phyloP scores from a whole-genome alignment of 1,139 yeast species.

The Candida freyschussii region DNA sequence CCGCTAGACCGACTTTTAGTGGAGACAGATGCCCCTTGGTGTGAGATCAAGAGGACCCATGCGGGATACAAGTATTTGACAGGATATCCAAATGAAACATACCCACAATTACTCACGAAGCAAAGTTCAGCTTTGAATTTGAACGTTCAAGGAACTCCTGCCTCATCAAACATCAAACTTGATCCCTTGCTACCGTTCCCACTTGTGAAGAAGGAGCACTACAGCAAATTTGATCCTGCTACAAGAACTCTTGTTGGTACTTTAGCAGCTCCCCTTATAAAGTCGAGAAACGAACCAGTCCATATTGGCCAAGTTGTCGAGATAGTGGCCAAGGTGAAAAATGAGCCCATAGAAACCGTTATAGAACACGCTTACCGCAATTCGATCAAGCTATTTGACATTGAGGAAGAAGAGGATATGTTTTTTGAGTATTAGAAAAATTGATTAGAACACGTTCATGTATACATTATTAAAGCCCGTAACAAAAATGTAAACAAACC shows the following conservation, averaged over 20 bases:
- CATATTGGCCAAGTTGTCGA: slow-evolving; percentile 77
- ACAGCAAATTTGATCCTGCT: slow-evolving; percentile 27
- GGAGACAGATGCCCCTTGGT: slow-evolving; percentile 99
- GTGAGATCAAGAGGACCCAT: slow-evolving; percentile 83
- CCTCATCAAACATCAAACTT: slow-evolving; percentile 23
- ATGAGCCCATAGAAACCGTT: slow-evolving; percentile 45
- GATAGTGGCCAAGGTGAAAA: slow-evolving; percentile 59
- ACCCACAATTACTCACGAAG: slow-evolving; percentile 37
- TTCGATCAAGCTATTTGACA: slow-evolving; percentile 51
- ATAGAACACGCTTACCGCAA: slow-evolving; percentile 62
- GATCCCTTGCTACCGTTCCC: slow-evolving; percentile 57
- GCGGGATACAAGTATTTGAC: slow-evolving; percentile 59
- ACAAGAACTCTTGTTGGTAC: slow-evolving; percentile 27
- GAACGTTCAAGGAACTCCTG: slow-evolving; percentile 6
- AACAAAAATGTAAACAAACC: too few species aligned
- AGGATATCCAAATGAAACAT: slow-evolving; percentile 49
- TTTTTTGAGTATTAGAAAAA: slow-evolving; percentile 12
- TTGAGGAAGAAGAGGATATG: slow-evolving; percentile 21
- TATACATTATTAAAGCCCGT: too few species aligned
- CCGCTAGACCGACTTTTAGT: slow-evolving; percentile 70
- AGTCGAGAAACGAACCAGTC: slow-evolving; percentile 91
- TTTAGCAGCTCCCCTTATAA: slow-evolving; percentile 53
- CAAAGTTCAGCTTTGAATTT: slow-evolving; percentile 16
- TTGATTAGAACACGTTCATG: too few species aligned
- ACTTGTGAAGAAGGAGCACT: slow-evolving; percentile 61